phyloP scores from a whole-genome alignment of 164 flowering plant species.

The Malania oleifera region DNA sequence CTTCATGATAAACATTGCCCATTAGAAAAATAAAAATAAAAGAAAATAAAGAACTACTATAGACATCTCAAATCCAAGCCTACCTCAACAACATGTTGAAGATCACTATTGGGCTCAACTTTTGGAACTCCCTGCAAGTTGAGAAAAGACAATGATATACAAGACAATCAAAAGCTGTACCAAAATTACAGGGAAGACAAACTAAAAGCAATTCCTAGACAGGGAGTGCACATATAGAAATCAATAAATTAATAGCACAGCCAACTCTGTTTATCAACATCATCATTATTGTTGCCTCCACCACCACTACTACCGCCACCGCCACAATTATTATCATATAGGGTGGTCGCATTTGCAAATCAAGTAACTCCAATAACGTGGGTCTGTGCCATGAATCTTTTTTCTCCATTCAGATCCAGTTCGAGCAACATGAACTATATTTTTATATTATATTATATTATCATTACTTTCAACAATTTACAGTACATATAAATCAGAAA shows the following conservation, averaged over 20 bases:
- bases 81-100: constrained; percentile 92
- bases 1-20: constrained; percentile 31
- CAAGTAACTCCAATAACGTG: too few species aligned
- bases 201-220: not conserved
- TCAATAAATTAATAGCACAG: too few species aligned
- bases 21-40: constrained; percentile 2
- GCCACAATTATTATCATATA: too few species aligned
- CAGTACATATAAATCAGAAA: not conserved
- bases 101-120: constrained; percentile 78
- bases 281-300: too few species aligned
- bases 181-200: too few species aligned
- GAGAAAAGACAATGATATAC: not conserved
- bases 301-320: too few species aligned
- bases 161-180: not conserved
- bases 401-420: not conserved
- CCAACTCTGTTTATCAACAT: too few species aligned
- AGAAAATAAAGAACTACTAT: not conserved
- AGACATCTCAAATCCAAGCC: not conserved
- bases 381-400: not conserved
- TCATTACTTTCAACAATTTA: not conserved
- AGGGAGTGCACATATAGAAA: not conserved
- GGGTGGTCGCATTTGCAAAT: too few species aligned
- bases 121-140: constrained; percentile 74
- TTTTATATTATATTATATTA: too few species aligned
- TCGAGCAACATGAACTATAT: not conserved